These are phyloP conservation scores for Pluteus cervinus DNA, from an alignment of 768 basidiomycete species.

Conservation along the genomic window DNA sequence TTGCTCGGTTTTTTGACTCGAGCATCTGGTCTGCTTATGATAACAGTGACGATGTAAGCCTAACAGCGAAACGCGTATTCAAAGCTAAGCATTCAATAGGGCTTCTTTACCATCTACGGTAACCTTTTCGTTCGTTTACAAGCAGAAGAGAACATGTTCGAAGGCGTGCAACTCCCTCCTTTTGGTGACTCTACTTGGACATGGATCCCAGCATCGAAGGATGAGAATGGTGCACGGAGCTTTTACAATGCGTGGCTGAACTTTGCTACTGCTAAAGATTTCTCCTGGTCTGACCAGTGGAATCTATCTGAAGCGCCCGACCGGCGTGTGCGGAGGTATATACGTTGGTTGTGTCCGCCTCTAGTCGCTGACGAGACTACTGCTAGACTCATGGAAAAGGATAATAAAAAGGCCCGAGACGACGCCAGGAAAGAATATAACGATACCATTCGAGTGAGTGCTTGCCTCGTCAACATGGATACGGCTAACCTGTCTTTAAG, in stretches of 20 bases:
- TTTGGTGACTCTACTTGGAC: constrained; percentile 79
- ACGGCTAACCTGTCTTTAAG: constrained; percentile 27
- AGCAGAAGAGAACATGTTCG: constrained; percentile 63
- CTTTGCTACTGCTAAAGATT: constrained; percentile 84
- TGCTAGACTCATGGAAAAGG: constrained; percentile 84
- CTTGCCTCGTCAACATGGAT: background rate
- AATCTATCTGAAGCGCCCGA: constrained; percentile 82
- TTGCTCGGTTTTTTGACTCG: constrained; percentile 80
- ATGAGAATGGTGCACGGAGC: constrained; percentile 47
- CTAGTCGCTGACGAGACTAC: constrained; percentile 1
- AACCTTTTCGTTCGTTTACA: constrained; percentile 81
- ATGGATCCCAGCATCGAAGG: constrained; percentile 50
- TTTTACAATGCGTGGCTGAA: constrained; percentile 89
- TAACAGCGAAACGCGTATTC: background rate
- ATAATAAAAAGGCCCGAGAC: constrained; percentile 89
- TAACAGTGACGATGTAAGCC: constrained; percentile 53
- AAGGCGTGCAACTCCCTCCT: constrained; percentile 55
- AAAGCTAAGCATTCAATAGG: constrained; percentile 34
- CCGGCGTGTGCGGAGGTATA: constrained; percentile 70
- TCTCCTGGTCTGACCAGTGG: constrained; percentile 84
- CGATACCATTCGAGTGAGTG: constrained; percentile 75
- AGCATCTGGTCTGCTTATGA: constrained; percentile 61
- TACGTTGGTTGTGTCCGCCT: background rate
- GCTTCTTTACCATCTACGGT: constrained; percentile 86
- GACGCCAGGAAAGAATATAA: constrained; percentile 89